These are phyloP conservation scores for Thielaviopsis musarum DNA, from an alignment of 2,329 filamentous ascomycete species.

Conservation along the genomic window DNA sequence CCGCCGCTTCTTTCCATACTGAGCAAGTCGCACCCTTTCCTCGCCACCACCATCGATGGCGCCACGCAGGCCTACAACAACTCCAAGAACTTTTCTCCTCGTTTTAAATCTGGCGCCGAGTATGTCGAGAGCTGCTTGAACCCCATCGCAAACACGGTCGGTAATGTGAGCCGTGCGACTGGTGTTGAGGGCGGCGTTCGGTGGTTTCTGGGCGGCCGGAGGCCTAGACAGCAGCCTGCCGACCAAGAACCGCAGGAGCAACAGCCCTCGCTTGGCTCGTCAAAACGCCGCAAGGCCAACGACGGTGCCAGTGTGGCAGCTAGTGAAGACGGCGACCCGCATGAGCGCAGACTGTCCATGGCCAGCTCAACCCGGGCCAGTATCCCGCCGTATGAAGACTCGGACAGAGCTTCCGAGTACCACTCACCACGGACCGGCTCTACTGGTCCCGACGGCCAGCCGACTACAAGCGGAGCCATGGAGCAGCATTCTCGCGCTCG, in stretches of 20 bases:
- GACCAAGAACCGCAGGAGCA: conserved; percentile 30
- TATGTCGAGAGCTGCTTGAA: conserved; percentile 80
- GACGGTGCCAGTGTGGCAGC: conserved; percentile 18
- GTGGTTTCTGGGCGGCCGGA: conserved; percentile 55
- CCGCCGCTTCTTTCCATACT: conserved; percentile 76
- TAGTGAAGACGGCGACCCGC: conserved; percentile 16
- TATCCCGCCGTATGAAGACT: conserved; percentile 5
- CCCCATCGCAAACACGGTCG: conserved; percentile 73
- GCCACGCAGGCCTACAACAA: conserved; percentile 73
- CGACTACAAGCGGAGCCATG: neutral
- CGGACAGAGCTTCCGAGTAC: conserved; percentile 4
- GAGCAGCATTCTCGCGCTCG: neutral
- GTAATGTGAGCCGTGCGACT: conserved; percentile 65
- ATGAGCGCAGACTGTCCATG: conserved; percentile 13
- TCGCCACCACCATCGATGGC: conserved; percentile 70
- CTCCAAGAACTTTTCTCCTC: conserved; percentile 79
- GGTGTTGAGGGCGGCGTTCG: conserved; percentile 77
- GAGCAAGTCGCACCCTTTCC: conserved; percentile 71
- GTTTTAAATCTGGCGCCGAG: conserved; percentile 77
- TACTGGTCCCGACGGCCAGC: conserved; percentile 16
- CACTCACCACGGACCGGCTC: conserved; percentile 16
- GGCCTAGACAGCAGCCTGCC: conserved; percentile 29
- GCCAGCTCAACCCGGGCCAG: conserved; percentile 9
- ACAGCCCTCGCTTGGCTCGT: conserved; percentile 20
- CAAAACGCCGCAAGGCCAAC: conserved; percentile 43